Conservation (phyloP, 2,329 filamentous ascomycete species). For the Mycosphaerella arachidis region DNA sequence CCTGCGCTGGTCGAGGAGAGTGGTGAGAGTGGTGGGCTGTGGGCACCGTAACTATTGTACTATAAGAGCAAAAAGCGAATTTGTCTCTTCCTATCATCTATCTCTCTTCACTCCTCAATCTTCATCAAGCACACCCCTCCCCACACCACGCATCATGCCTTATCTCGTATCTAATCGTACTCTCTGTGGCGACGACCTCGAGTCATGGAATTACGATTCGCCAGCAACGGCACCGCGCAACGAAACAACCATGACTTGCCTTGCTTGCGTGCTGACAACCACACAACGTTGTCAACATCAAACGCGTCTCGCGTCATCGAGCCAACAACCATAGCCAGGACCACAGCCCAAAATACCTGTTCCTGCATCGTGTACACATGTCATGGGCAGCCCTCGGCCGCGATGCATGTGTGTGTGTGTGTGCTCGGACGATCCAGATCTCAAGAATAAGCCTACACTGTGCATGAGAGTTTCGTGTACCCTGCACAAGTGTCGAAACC, state of each 20-base stretch:
- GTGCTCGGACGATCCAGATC: background rate
- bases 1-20: constrained; percentile 3
- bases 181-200: background rate
- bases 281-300: background rate
- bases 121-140: background rate
- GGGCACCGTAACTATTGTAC: background rate
- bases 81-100: background rate
- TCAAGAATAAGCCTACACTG: background rate
- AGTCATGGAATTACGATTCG: background rate
- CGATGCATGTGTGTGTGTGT: background rate
- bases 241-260: background rate
- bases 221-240: background rate
- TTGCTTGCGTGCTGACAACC: background rate
- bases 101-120: background rate
- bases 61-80: background rate
- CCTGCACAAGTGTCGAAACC: background rate
- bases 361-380: background rate
- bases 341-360: background rate
- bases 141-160: background rate
- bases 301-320: background rate
- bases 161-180: background rate
- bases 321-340: background rate
- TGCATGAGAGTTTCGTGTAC: background rate
- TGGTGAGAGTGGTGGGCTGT: background rate
- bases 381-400: background rate